Base-by-base conservation (phyloP, 139 green algal genomes). In the Volvox africanus region DNA sequence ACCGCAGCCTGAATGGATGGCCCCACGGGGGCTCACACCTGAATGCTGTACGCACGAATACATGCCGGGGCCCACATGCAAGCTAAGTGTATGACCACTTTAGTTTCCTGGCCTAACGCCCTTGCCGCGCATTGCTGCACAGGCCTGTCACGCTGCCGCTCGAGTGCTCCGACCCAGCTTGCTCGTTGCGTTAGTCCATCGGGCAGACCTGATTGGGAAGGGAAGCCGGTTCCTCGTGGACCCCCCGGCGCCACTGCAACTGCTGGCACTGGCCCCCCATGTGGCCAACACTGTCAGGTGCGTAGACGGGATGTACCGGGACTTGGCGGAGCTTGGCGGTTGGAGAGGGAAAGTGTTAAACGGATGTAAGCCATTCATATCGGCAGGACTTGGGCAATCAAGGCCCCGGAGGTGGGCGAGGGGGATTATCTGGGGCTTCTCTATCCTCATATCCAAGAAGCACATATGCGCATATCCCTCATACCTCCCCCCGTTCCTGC, bases 161-260 rank as follows among this genome's bases (percentile, higher is more conserved):
- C 24, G 26, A 9, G 19, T 80, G 67, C 83, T 88, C 26, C 18
- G 1, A 0, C 26, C 83, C 35, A 16, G 36, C 0, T 0, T 80
- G 22, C 19, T 88, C 21, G 67, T 88, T 67, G 83, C 36, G 35
- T 28, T 88, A 33, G 67, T 68, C 20, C 83, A 88, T 68, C 83
- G 83, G 35, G 83, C 83, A 11, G 83, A 88, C 35, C 2, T 80
- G 82, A 79, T 80, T 67, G 35, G 12, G 3, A n/a, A 24, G 30
- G 30, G 65, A 32, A 33, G 61, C 32, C 61, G 55, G 20, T 88
- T 32, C 37, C 65, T 88, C 3, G 18, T 17, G 13, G 33, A 37
- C 5, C 65, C 82, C 20, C 62, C 83, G 18, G 67, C 36, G 26
- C 83, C 83, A 17, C 26, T 68, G 35, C 35, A 44, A 9, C 67